A percentile compares a stretch with the other conserved stretches of the same genome.
phyloP scores from a whole-genome alignment of 371 early-diverging fungal genomes.

The Mucor lusitanicus region DNA sequence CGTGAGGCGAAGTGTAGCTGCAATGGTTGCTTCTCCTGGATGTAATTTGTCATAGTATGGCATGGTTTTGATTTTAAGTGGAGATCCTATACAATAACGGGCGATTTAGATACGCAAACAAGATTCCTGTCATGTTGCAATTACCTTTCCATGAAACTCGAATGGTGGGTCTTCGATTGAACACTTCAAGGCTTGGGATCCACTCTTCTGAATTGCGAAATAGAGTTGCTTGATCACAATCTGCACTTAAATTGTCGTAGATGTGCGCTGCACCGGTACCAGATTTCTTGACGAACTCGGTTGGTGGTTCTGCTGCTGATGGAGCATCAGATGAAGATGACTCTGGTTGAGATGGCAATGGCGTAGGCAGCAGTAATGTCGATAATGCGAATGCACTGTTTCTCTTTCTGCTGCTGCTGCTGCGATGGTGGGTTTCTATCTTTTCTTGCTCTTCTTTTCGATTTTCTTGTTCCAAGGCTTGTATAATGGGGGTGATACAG shows the following conservation, averaged over 20 bases:
- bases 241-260: conserved; percentile 22
- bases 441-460: conserved; percentile 1
- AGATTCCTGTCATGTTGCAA: background rate
- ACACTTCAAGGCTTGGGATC: conserved; percentile 28
- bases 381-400: background rate
- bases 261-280: conserved; percentile 24
- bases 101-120: background rate
- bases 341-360: background rate
- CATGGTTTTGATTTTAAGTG: conserved; percentile 48
- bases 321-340: background rate
- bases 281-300: conserved; percentile 13
- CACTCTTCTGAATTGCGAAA: conserved; percentile 23
- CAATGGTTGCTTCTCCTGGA: conserved; percentile 61
- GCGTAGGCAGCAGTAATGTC: background rate
- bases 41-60: conserved; percentile 57
- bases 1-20: conserved; percentile 67
- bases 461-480: background rate
- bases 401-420: background rate
- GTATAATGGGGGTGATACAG: conserved; percentile 4
- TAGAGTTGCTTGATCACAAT: conserved; percentile 10
- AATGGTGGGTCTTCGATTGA: conserved; percentile 23
- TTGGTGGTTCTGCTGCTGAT: background rate
- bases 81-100: conserved; percentile 35
- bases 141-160: conserved; percentile 38
- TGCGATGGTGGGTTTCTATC: background rate